Conservation (phyloP, 2,329 filamentous ascomycete genomes). For the Sphaerulina populicola region DNA sequence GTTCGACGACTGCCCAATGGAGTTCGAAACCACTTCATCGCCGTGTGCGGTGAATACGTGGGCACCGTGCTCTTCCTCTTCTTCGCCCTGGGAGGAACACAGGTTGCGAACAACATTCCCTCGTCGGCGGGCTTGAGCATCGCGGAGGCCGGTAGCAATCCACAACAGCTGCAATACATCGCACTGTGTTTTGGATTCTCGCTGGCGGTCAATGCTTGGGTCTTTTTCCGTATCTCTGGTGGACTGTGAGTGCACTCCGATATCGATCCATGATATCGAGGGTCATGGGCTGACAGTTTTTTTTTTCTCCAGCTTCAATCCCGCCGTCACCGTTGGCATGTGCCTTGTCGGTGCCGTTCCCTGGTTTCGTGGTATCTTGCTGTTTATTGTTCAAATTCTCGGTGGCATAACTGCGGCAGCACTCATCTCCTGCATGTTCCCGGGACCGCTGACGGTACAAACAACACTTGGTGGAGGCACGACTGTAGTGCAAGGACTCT, state of each 20-base stretch:
- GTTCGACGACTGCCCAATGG: slow-evolving; percentile 34
- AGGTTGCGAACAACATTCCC: slow-evolving; percentile 37
- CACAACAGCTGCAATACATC: slow-evolving; percentile 35
- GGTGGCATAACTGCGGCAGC: slow-evolving; percentile 32
- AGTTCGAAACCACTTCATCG: slow-evolving; percentile 32
- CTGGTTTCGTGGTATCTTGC: slow-evolving; percentile 28
- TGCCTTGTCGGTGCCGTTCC: slow-evolving; percentile 30
- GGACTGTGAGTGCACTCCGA: slow-evolving; percentile 14
- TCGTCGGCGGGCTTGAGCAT: slow-evolving; percentile 25
- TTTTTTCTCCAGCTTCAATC: slow-evolving; percentile 24
- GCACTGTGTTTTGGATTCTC: slow-evolving; percentile 36
- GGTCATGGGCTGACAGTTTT: not conserved
- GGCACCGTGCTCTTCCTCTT: slow-evolving; percentile 41
- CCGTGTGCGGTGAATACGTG: slow-evolving; percentile 35
- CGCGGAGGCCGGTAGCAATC: slow-evolving; percentile 29
- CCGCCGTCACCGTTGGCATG: slow-evolving; percentile 30
- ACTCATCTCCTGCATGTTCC: slow-evolving; percentile 32
- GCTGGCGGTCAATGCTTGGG: slow-evolving; percentile 37
- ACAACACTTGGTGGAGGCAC: slow-evolving; percentile 32
- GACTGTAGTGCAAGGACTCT: slow-evolving; percentile 32
- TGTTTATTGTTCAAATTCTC: slow-evolving; percentile 33
- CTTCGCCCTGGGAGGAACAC: slow-evolving; percentile 39
- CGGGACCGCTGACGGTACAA: slow-evolving; percentile 31
- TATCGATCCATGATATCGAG: not conserved
- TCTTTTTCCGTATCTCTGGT: slow-evolving; percentile 34